Percentiles rank a stretch among this genome's conserved stretches.
phyloP scores from a whole-genome alignment of 768 basidiomycete genomes.

The Crepidotus variabilis region DNA sequence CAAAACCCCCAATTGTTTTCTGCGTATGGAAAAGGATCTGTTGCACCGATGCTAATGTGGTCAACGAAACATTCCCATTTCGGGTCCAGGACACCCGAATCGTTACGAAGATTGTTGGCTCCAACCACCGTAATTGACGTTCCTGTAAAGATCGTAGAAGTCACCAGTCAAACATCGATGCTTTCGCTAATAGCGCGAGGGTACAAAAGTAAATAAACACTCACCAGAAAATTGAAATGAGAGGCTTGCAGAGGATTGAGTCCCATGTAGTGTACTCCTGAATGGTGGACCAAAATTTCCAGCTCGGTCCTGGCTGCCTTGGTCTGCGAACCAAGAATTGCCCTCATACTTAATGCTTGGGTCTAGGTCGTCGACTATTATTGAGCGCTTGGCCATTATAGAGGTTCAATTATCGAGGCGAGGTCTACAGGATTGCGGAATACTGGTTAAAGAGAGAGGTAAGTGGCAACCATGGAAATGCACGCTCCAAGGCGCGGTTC shows the following conservation, averaged over 20 bases:
- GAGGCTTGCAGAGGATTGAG: slow-evolving; percentile 10
- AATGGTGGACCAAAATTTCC: slow-evolving; percentile 18
- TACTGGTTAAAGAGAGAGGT: no score
- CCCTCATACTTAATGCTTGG: background rate
- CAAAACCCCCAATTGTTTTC: slow-evolving; percentile 10
- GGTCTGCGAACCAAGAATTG: background rate
- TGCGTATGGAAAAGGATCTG: background rate
- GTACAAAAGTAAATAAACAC: background rate
- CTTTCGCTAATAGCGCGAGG: background rate
- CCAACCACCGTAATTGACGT: slow-evolving; percentile 5
- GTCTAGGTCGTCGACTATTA: background rate
- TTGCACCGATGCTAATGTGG: slow-evolving; percentile 4
- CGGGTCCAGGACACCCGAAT: slow-evolving; percentile 7
- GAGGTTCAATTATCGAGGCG: background rate
- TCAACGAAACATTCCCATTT: slow-evolving; percentile 17
- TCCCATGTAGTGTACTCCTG: slow-evolving; percentile 15
- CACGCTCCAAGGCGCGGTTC: no score
- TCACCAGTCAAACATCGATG: background rate
- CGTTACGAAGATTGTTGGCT: slow-evolving; percentile 4
- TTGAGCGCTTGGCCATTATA: background rate
- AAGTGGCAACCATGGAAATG: no score
- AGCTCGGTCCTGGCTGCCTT: slow-evolving; percentile 7
- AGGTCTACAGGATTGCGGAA: no score
- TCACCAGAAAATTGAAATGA: slow-evolving; percentile 15
- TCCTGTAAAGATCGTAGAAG: background rate